Percentiles rank a stretch among this genome's conserved stretches.
Evolutionary conservation across 345 rosid genomes (phyloP).

Genomic region (Rhizophora mangle): DNA sequence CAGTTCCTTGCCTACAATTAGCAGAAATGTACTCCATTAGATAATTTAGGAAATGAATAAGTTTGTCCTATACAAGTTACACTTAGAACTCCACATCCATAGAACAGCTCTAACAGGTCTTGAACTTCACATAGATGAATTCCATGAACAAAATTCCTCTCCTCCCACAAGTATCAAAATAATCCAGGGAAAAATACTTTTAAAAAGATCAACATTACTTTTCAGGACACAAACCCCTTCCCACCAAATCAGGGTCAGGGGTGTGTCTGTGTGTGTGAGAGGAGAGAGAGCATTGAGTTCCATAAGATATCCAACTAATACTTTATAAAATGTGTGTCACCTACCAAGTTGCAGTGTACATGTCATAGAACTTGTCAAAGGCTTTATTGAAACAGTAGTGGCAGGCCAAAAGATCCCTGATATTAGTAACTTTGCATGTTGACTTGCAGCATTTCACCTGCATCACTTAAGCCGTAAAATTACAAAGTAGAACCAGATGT

Average conservation of each 20-base stretch:
- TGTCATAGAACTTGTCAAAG: slow-evolving; percentile 65
- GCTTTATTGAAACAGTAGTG: slow-evolving; percentile 67
- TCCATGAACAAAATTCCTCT: no score
- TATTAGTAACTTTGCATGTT: slow-evolving; percentile 59
- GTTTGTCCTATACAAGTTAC: neutral
- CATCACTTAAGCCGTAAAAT: slow-evolving; percentile 8
- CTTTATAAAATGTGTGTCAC: slow-evolving; percentile 7
- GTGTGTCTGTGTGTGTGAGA: no score
- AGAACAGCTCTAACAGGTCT: neutral
- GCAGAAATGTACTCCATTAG: neutral
- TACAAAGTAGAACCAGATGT: neutral
- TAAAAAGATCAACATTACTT: no score
- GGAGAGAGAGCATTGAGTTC: no score
- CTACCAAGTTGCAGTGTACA: slow-evolving; percentile 69
- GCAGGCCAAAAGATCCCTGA: slow-evolving; percentile 62
- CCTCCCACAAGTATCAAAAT: no score
- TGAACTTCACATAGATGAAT: no score
- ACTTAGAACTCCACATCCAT: neutral
- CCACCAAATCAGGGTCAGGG: no score
- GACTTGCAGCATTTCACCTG: slow-evolving; percentile 81
- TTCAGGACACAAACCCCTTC: no score
- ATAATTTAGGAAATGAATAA: no score
- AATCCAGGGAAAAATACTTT: no score
- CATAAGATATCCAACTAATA: neutral
- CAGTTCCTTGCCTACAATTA: slow-evolving; percentile 50